Evolutionary conservation across 345 rosid species (phyloP).

Genomic region (Murraya paniculata): DNA sequence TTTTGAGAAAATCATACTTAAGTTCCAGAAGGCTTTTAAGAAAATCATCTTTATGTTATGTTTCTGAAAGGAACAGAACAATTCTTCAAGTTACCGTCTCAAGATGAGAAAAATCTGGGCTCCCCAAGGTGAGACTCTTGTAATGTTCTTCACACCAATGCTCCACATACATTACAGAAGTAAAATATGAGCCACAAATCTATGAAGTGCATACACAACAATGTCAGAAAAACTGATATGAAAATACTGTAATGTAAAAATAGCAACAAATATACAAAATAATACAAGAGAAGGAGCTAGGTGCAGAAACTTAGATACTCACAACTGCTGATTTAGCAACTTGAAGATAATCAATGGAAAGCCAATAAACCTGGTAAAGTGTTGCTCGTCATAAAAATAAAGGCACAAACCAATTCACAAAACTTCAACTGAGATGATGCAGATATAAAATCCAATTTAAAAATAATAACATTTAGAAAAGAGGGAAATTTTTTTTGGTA

Average conservation of each 20-base stretch:
- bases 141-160: constrained; percentile 95
- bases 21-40: not conserved
- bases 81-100: constrained; percentile 61
- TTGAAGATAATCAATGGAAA: constrained; percentile 75
- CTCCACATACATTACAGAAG: constrained; percentile 88
- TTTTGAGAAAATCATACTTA: too few relatives aligned
- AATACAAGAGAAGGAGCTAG: not conserved
- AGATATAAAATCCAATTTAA: not conserved
- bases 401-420: not conserved
- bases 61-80: not conserved
- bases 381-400: constrained; percentile 2
- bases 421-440: not conserved
- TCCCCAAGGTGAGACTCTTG: constrained; percentile 66
- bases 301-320: constrained; percentile 28
- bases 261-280: not conserved
- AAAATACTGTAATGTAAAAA: not conserved
- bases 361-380: constrained; percentile 82
- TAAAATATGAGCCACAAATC: constrained; percentile 84
- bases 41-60: not conserved
- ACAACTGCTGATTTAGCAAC: constrained; percentile 89
- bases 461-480: not conserved
- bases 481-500: not conserved
- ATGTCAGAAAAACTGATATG: constrained; percentile 1
- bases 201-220: constrained; percentile 24
- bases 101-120: constrained; percentile 80